Percentiles rank a stretch among this genome's conserved stretches.
Conservation (phyloP, 768 basidiomycete species). For the Boletus bicolor region DNA sequence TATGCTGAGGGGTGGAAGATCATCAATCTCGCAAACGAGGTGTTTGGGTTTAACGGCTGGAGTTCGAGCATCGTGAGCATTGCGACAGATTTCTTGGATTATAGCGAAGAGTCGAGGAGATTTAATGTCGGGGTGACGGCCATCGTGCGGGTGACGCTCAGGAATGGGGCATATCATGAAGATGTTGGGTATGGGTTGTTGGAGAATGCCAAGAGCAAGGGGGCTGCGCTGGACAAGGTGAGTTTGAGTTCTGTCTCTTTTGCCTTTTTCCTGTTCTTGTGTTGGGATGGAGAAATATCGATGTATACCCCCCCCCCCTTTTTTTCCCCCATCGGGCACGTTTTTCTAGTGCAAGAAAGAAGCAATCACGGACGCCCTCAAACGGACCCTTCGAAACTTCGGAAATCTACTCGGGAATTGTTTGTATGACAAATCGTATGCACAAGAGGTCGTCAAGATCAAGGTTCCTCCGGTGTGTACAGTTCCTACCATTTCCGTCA, state of each 20-base stretch:
- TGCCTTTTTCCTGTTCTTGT: too few relatives aligned
- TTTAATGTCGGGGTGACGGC: slow-evolving; percentile 79
- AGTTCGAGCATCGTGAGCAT: slow-evolving; percentile 74
- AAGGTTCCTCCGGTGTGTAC: slow-evolving; percentile 73
- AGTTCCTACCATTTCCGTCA: neutral
- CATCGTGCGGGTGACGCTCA: slow-evolving; percentile 80
- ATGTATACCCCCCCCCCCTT: neutral
- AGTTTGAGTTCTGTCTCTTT: slow-evolving; percentile 17
- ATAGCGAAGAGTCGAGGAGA: slow-evolving; percentile 58
- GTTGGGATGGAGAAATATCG: neutral
- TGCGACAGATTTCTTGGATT: slow-evolving; percentile 77
- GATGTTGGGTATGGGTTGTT: slow-evolving; percentile 89
- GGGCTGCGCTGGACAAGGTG: slow-evolving; percentile 87
- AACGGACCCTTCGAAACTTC: slow-evolving; percentile 87
- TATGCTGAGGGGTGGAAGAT: slow-evolving; percentile 98
- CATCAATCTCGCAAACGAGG: slow-evolving; percentile 96
- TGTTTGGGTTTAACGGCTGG: slow-evolving; percentile 98
- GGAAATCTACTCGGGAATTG: slow-evolving; percentile 96
- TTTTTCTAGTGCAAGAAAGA: slow-evolving; percentile 89
- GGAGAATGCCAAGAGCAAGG: slow-evolving; percentile 86
- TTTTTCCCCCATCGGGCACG: neutral
- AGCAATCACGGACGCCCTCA: slow-evolving; percentile 92
- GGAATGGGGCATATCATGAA: slow-evolving; percentile 88
- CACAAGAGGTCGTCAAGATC: slow-evolving; percentile 81
- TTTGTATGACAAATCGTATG: slow-evolving; percentile 92